These are phyloP conservation scores for Coelastrella sp. DNA, from an alignment of 139 green algal genomes.

Conservation along the genomic window DNA sequence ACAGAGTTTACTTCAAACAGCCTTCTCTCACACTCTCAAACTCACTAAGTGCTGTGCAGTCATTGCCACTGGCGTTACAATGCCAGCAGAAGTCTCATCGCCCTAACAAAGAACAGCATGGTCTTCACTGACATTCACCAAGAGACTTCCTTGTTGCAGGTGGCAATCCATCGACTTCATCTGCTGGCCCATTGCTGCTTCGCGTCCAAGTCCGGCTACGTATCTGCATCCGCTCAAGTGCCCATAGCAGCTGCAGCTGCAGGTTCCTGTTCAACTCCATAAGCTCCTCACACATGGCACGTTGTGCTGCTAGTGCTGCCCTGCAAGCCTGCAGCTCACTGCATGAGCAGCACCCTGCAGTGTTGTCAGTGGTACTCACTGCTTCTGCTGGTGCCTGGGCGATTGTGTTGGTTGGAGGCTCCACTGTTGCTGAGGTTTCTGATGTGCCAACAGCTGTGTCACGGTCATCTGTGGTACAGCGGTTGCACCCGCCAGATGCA, in stretches of 20 bases:
- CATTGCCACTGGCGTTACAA: neutral
- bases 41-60: too few species aligned
- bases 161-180: too few species aligned
- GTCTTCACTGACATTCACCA: too few species aligned
- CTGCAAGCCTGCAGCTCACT: neutral
- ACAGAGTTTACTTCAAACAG: too few species aligned
- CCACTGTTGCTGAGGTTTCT: too few species aligned
- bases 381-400: neutral
- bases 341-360: neutral
- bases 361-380: neutral
- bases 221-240: neutral
- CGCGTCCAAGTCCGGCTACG: neutral
- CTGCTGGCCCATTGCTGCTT: neutral
- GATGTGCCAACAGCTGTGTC: too few species aligned
- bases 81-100: neutral
- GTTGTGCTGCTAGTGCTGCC: slow-evolving; percentile 18
- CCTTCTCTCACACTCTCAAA: too few species aligned
- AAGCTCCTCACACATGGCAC: slow-evolving; percentile 13
- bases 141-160: too few species aligned
- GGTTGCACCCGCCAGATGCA: too few species aligned
- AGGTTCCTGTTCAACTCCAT: neutral
- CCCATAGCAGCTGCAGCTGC: neutral
- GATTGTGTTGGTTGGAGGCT: too few species aligned
- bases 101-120: too few species aligned
- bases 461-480: too few species aligned